Evolutionary conservation across 2,329 filamentous ascomycete genomes (phyloP).

Genomic region (Monilinia aucupariae): DNA sequence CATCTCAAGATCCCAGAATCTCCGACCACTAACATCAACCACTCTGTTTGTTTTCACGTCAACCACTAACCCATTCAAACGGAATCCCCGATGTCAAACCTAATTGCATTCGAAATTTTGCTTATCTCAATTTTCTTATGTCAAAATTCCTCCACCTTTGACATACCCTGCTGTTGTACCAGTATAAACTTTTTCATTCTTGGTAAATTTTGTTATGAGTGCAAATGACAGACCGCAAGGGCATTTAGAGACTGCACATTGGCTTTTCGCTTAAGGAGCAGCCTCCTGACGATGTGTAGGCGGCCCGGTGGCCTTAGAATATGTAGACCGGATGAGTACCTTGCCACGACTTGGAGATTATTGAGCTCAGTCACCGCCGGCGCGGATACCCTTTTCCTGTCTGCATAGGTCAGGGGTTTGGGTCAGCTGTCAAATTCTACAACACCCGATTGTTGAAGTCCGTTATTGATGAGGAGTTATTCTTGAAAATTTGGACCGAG

Average conservation of each 20-base stretch:
- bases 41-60: not conserved
- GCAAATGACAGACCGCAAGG: not conserved
- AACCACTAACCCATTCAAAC: constrained; percentile 6
- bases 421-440: not conserved
- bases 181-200: not conserved
- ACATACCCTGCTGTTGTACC: not conserved
- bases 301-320: not conserved
- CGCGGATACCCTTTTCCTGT: not conserved
- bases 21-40: not conserved
- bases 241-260: not conserved
- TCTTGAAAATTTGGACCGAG: no score
- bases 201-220: not conserved
- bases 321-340: not conserved
- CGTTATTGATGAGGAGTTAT: not conserved
- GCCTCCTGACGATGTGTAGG: not conserved
- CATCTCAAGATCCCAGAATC: not conserved
- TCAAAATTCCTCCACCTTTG: not conserved
- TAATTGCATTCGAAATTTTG: not conserved
- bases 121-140: not conserved
- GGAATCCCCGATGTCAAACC: not conserved
- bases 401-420: no score
- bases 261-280: not conserved
- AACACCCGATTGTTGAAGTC: not conserved
- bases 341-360: no score
- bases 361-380: not conserved